Base-by-base conservation (phyloP, 495 filamentous ascomycete genomes). In the Xylaria venustula region DNA sequence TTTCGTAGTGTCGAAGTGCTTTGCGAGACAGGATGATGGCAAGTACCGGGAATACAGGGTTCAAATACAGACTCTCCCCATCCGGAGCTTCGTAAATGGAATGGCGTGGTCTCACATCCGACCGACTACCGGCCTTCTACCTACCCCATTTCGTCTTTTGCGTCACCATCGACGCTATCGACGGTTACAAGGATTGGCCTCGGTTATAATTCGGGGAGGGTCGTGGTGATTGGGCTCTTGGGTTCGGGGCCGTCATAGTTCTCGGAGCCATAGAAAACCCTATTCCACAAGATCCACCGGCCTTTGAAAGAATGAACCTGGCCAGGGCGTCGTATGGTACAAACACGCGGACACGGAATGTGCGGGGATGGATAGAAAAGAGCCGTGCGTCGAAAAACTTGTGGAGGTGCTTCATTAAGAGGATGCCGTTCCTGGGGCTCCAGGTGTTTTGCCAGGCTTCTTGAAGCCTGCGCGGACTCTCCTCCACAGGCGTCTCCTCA, bases 371-470 rank as follows among this genome's bases (percentile, higher is more conserved):
- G 14, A 45, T 50, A 50, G 47, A 50, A 30, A 50, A 32, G 25
- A 50, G 26, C 22, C 47, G 47, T 15, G 45, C 45, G 45, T 48
- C 45, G 45, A 26, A 32, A 50, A 30, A 50, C 25, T 19, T 26
- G 26, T 50, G 47, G 12, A 50, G 47, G 37, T 56, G 54, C 54
- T n/a, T n/a, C n/a, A n/a, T n/a, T n/a, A n/a, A n/a, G 25, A 56
- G 25, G 54, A 56, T 46, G 28, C 25, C 26, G 7, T 56, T 56
- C 9, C 15, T 22, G 26, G 25, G n/a, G 28, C 26, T 56, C 25
- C 26, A 45, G 19, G 54, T 47, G 14, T 36, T 56, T 14, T 22
- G 7, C 40, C 41, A 47, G 2, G 28, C 41, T 44, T 45, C n/a
- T 42, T 20, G 22, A 32, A 54, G 19, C 34, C 20, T 25, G 30